Evolutionary conservation across 2,329 filamentous ascomycete species (phyloP).

Genomic region (Orbilia blumenaviensis): DNA sequence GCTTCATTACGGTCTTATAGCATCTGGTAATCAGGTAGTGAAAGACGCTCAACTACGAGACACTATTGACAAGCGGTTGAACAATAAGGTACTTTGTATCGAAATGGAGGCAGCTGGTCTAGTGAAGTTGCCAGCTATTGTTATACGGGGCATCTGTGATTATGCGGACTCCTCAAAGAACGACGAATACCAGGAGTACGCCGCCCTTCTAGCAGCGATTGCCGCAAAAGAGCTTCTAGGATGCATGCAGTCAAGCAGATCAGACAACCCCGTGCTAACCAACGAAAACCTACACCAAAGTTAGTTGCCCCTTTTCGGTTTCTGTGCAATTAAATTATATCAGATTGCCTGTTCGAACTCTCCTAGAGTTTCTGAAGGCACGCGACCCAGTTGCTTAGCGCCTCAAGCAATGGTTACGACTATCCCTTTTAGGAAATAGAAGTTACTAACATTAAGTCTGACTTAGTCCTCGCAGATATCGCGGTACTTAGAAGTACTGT

Average conservation of each 20-base stretch:
- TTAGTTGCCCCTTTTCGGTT: background rate
- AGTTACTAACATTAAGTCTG: too few species aligned
- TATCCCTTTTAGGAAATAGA: too few species aligned
- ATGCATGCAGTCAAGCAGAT: background rate
- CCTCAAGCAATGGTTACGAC: too few species aligned
- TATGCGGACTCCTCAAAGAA: background rate
- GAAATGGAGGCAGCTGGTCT: constrained; percentile 14
- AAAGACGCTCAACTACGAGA: background rate
- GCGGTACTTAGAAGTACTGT: background rate
- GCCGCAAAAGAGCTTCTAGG: constrained; percentile 19
- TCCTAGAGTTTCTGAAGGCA: too few species aligned
- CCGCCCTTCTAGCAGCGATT: background rate
- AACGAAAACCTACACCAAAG: background rate
- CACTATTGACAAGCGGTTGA: background rate
- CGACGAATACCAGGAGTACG: constrained; percentile 6
- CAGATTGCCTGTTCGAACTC: too few species aligned
- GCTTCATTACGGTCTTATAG: constrained; percentile 4
- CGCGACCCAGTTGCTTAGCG: too few species aligned
- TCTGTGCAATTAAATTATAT: too few species aligned
- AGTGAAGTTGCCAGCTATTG: background rate
- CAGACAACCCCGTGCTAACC: background rate
- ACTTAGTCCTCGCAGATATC: background rate
- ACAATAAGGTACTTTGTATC: background rate
- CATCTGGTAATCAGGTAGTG: constrained; percentile 5
- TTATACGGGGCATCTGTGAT: constrained; percentile 11